These are phyloP conservation scores for Clonostachys rosea DNA, from an alignment of 2,329 filamentous ascomycete genomes.

Conservation along the genomic window DNA sequence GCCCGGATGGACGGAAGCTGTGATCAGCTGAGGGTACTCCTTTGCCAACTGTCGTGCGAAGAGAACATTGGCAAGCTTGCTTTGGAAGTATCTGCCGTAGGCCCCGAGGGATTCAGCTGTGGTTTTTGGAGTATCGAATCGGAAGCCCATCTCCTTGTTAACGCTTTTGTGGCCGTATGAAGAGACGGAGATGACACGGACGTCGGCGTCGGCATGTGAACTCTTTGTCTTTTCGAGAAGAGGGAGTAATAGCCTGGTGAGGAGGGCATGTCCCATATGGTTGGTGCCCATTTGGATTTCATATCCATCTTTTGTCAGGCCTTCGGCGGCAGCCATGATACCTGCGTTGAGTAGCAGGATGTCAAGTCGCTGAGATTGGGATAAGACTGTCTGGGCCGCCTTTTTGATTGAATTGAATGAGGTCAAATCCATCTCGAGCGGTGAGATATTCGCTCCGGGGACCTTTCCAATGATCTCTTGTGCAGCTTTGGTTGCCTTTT, in stretches of 20 bases:
- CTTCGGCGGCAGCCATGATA: constrained; percentile 28
- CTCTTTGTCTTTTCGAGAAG: constrained; percentile 17
- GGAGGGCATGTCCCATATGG: constrained; percentile 40
- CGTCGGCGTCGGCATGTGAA: constrained; percentile 9
- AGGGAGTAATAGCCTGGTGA: constrained; percentile 30
- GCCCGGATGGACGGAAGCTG: constrained; percentile 1
- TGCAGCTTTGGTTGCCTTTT: constrained; percentile 31
- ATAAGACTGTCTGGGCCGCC: background rate
- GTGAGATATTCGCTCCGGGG: background rate
- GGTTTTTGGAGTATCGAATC: constrained; percentile 19
- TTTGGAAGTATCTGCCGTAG: constrained; percentile 17
- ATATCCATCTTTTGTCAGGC: constrained; percentile 36
- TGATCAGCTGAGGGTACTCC: constrained; percentile 18
- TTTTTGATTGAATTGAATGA: constrained; percentile 33
- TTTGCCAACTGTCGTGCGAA: constrained; percentile 17
- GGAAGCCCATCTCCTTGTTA: constrained; percentile 16
- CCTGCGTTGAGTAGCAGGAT: constrained; percentile 42
- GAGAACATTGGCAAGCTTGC: constrained; percentile 22
- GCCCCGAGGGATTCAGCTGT: constrained; percentile 8
- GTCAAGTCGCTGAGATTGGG: constrained; percentile 27
- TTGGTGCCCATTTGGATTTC: constrained; percentile 45
- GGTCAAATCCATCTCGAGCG: constrained; percentile 30
- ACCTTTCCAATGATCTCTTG: constrained; percentile 9
- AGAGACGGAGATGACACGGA: constrained; percentile 16
- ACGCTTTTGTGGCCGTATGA: constrained; percentile 14